A percentile compares a stretch with the other conserved stretches of the same genome.
Evolutionary conservation across 305 asterid genomes (phyloP).

Genomic region (Fraxinus sp.): DNA sequence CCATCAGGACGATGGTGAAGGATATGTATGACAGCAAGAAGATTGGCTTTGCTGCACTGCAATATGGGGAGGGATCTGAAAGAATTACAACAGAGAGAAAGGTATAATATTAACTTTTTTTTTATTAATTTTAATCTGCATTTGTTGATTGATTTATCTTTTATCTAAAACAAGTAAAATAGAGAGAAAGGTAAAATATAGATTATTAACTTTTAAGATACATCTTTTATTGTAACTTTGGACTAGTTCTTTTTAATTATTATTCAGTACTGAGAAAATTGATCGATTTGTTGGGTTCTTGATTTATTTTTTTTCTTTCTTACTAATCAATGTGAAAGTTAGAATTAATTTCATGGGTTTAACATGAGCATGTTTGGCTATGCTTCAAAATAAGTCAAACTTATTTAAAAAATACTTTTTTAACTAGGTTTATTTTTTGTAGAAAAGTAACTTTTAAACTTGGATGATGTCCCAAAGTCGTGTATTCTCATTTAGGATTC

Average conservation of each 20-base stretch:
- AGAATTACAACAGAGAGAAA: conserved; percentile 5
- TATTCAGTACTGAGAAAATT: neutral
- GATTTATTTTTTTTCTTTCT: neutral
- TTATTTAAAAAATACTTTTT: neutral
- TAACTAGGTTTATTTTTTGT: neutral
- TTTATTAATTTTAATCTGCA: neutral
- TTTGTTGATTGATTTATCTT: neutral
- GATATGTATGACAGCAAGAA: neutral
- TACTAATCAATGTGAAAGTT: neutral
- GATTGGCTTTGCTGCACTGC: conserved; percentile 11
- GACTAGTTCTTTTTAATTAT: neutral
- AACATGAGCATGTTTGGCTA: neutral
- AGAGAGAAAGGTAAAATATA: neutral
- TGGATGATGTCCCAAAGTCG: neutral
- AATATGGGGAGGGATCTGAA: neutral
- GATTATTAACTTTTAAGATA: neutral
- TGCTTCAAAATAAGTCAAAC: neutral
- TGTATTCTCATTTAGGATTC: neutral
- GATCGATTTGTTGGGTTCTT: neutral
- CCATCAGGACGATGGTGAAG: conserved; percentile 14
- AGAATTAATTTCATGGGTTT: neutral
- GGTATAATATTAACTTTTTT: neutral
- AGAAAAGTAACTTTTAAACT: neutral
- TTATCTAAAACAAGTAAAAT: neutral
- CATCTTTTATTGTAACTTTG: neutral